Evolutionary conservation across 106 monocot species (phyloP).

Genomic region (Acanthochlamys bracteata): DNA sequence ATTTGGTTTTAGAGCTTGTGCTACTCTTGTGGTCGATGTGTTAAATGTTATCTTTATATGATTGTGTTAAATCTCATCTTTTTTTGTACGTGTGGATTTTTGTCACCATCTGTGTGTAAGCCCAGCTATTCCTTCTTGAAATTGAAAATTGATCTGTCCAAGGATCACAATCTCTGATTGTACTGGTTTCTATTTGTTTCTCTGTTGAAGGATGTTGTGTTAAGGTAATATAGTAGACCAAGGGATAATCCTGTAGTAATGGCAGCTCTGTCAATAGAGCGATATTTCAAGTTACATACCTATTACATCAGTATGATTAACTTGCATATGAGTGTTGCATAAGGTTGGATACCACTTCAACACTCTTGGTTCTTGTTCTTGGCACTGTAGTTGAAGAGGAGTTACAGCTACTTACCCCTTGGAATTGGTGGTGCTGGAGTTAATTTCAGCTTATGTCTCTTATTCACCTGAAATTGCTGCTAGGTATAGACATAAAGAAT

Average conservation of each 20-base stretch:
- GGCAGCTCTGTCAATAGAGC: slow-evolving; percentile 46
- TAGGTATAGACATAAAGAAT: slow-evolving; percentile 33
- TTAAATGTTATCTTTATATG: no score
- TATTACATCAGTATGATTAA: background rate
- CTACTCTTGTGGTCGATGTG: no score
- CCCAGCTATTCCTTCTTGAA: no score
- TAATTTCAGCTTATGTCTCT: slow-evolving; percentile 76
- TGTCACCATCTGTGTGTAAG: no score
- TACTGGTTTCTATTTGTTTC: background rate
- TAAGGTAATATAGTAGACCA: slow-evolving; percentile 58
- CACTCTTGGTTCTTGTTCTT: background rate
- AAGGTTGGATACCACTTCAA: background rate
- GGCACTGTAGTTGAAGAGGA: slow-evolving; percentile 61
- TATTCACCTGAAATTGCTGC: slow-evolving; percentile 81
- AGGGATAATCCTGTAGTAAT: slow-evolving; percentile 65
- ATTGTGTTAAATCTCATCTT: no score
- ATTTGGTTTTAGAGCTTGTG: background rate
- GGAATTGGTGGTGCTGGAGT: slow-evolving; percentile 81
- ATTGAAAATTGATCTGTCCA: no score
- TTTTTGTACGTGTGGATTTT: no score
- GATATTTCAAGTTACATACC: slow-evolving; percentile 57
- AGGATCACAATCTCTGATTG: no score
- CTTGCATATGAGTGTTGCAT: no score
- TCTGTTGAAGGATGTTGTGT: slow-evolving; percentile 61
- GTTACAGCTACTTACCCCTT: slow-evolving; percentile 56